Evolutionary conservation across 345 rosid genomes (phyloP), one percentile per base, ranked within the genome.

Genomic region (Cardamine chenopodiifolia): DNA sequence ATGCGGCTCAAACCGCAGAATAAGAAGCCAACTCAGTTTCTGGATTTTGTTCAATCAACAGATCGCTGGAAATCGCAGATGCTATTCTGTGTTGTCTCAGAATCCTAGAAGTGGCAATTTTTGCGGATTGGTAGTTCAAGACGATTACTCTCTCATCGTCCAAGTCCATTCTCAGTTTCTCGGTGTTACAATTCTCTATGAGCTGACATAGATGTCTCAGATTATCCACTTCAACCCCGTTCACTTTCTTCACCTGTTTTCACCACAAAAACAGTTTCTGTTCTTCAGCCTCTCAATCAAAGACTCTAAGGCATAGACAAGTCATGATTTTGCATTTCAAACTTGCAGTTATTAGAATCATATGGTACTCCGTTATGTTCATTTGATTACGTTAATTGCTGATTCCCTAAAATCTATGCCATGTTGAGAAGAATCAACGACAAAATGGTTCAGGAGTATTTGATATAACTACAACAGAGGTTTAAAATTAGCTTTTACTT

Each of bases 81-180:
- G 91, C 86, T 81, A 93, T 89, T 80, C 90, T 84, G 65, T 90
- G 97, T 39, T 87, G 96, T 79, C 84, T 78, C 76, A 93, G 71
- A 44, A 93, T 89, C 71, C 71, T 76, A 42, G 86, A 87, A 35
- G 92, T 86, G 5, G 96, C 98, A 18, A 84, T 35, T 79, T 78
- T 89, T 11, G 94, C 96, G 2, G 35, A 72, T 12, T 76, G 25
- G 77, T 85, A 88, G 76, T 82, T 79, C 72, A 93, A 80, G 45
- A 78, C 89, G 5, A 91, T 82, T 42, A 91, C 90, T 69, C 96
- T 84, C 45, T 88, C 97, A 40, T 87, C 96, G 50, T 89, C 97
- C 84, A 93, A 81, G 82, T 93, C 97, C 15, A 93, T 58, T 74
- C 93, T 88, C 83, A 89, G 68, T 59, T 77, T 81, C 64, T 85